Evolutionary conservation across 768 basidiomycete species (phyloP), one percentile per base, ranked within the genome.

Genomic region (Termitomyces titanicus): DNA sequence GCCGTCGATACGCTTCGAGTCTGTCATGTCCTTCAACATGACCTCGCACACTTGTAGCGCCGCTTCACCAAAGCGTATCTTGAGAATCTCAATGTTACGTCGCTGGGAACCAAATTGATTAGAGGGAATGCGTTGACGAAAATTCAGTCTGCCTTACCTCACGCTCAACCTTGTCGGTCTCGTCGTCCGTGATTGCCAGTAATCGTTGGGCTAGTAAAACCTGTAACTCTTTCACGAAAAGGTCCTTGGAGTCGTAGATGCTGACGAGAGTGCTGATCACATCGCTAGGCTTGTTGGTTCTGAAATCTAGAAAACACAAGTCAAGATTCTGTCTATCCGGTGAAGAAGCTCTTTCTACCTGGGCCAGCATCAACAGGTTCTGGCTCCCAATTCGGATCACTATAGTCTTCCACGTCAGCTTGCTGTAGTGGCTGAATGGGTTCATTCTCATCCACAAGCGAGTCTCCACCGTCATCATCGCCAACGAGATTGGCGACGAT

Each of bases 341-440:
- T 5, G n/a, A 10, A 42, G 18, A 65, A 33, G 8, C 76, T 35
- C 13, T n/a, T 1, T 12, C 54, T 60, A 95, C 94, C 90, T 53
- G 93, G 92, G 0, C 95, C 97, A 31, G 97, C 97, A 69, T 99
- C 97, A 52, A 95, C 81, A 0, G 97, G 95, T 66, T 98, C 95
- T 0, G 97, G 97, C 43, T 89, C 86, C 97, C 97, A 99, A 56
- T 91, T 88, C 0, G 91, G 86, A 66, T 99, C 95, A 1, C 78
- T 79, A 64, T 89, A 98, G 59, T 98, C 92, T 60, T 98, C 96
- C 48, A 83, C 78, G 46, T 90, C 86, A 2, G 78, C 72, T 51
- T 86, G 84, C 61, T 92, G 86, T 35, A 93, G 71, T 13, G 89
- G 88, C 56, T 83, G 84, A 44, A 86, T 82, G 0, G 88, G 84